Evolutionary conservation across 306 rosid species (phyloP).

Genomic region (Carpinus viminea): DNA sequence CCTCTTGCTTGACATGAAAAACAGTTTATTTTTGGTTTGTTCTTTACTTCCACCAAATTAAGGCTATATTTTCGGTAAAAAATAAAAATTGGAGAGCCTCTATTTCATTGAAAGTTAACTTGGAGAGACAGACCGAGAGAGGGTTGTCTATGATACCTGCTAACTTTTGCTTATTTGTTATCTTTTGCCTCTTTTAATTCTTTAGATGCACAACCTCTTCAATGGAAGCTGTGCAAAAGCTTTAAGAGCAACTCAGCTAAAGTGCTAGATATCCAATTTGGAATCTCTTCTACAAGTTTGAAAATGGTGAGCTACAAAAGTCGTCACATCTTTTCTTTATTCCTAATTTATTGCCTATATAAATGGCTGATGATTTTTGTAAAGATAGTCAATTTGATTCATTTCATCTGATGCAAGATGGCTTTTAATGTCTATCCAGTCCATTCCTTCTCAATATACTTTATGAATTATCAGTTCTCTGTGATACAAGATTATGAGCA

Average conservation of each 20-base stretch:
- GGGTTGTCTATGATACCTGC: too few species aligned
- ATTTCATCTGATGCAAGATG: background rate
- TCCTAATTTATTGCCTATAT: constrained; percentile 7
- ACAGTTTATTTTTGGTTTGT: background rate
- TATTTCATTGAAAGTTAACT: background rate
- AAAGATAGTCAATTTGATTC: background rate
- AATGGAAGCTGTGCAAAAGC: constrained; percentile 79
- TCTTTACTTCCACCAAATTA: background rate
- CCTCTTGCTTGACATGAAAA: background rate
- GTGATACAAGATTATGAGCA: background rate
- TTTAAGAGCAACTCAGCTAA: constrained; percentile 56
- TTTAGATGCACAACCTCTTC: constrained; percentile 68
- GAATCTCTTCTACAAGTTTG: constrained; percentile 56
- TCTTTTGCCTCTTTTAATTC: constrained; percentile 1
- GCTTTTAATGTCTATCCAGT: background rate
- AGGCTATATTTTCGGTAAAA: too few species aligned
- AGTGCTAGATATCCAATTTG: constrained; percentile 82
- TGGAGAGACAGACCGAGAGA: too few species aligned
- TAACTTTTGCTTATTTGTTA: background rate
- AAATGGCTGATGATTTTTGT: background rate
- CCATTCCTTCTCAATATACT: background rate
- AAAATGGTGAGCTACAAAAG: constrained; percentile 65
- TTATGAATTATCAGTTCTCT: background rate
- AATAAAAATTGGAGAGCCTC: background rate
- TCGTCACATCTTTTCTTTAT: background rate